These are phyloP conservation scores for Fraxinus quadrangulata DNA, from an alignment of 257 asterid species.

Conservation along the genomic window DNA sequence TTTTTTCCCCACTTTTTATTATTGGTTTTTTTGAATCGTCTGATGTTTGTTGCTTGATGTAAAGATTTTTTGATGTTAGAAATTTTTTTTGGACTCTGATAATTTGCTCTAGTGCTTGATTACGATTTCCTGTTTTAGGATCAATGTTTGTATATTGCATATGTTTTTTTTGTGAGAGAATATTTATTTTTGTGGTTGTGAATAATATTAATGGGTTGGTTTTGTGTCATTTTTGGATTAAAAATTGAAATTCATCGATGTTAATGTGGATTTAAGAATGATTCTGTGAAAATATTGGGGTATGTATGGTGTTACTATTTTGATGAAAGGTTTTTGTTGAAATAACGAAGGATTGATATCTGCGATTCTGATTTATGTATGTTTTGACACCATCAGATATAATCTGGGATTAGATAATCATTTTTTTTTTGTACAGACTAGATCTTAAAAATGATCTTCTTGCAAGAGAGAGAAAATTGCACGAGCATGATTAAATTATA, in stretches of 20 bases:
- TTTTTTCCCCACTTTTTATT: neutral
- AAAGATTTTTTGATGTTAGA: neutral
- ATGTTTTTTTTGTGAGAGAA: neutral
- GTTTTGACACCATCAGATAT: neutral
- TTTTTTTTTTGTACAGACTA: neutral
- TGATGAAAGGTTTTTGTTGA: neutral
- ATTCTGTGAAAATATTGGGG: neutral
- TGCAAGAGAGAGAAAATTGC: neutral
- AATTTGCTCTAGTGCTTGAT: neutral
- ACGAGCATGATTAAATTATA: neutral
- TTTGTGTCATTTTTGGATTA: neutral
- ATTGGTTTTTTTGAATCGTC: neutral
- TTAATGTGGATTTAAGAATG: neutral
- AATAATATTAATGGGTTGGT: neutral
- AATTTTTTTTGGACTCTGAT: neutral
- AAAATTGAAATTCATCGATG: neutral
- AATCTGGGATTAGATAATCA: neutral
- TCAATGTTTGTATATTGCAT: neutral
- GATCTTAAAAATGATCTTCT: too few relatives aligned
- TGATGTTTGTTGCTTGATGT: slow-evolving; percentile 5
- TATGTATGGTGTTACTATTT: neutral
- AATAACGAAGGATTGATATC: neutral
- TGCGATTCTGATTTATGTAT: neutral
- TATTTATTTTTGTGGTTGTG: neutral
- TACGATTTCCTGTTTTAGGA: neutral